Percentiles rank a stretch among this genome's conserved stretches.
Conservation (phyloP, 1,284 basidiomycete genomes). For the Irpex lacteus region DNA sequence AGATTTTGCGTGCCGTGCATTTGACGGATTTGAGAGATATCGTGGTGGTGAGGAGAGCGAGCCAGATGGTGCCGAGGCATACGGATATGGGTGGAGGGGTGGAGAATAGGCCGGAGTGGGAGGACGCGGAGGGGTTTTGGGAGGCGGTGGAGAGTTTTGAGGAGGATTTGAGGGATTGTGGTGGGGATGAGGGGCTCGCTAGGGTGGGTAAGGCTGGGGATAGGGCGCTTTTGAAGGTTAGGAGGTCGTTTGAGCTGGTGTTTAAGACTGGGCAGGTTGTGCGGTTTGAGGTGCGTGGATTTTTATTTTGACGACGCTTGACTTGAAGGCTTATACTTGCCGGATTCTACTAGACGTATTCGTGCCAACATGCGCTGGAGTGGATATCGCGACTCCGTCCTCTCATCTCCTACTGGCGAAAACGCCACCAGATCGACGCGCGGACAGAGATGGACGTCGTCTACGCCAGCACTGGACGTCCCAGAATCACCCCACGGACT, state of each 20-base stretch:
- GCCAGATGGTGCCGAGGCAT: conserved; percentile 40
- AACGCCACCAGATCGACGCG: conserved; percentile 68
- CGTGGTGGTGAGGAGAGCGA: conserved; percentile 56
- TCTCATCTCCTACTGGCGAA: conserved; percentile 74
- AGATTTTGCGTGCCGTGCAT: conserved; percentile 64
- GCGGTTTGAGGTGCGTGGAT: conserved; percentile 64
- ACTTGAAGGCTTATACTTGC: background rate
- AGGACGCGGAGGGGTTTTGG: conserved; percentile 39
- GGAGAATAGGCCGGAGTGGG: conserved; percentile 24
- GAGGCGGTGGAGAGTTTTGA: conserved; percentile 35
- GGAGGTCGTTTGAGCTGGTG: conserved; percentile 76
- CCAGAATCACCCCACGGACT: conserved; percentile 52
- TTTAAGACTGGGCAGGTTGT: conserved; percentile 67
- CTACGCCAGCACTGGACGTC: conserved; percentile 45
- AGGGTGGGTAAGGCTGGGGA: conserved; percentile 31
- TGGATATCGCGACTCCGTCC: conserved; percentile 75
- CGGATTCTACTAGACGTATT: conserved; percentile 47
- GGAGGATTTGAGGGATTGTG: conserved; percentile 59
- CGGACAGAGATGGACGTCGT: conserved; percentile 77
- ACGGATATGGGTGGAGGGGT: conserved; percentile 28
- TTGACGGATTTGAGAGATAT: conserved; percentile 71
- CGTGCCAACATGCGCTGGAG: conserved; percentile 62
- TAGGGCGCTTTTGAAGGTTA: conserved; percentile 50
- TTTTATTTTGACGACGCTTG: background rate
- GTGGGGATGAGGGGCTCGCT: conserved; percentile 60